These are phyloP conservation scores for Kwoniella europaea DNA, from an alignment of 768 basidiomycete genomes.

Conservation along the genomic window DNA sequence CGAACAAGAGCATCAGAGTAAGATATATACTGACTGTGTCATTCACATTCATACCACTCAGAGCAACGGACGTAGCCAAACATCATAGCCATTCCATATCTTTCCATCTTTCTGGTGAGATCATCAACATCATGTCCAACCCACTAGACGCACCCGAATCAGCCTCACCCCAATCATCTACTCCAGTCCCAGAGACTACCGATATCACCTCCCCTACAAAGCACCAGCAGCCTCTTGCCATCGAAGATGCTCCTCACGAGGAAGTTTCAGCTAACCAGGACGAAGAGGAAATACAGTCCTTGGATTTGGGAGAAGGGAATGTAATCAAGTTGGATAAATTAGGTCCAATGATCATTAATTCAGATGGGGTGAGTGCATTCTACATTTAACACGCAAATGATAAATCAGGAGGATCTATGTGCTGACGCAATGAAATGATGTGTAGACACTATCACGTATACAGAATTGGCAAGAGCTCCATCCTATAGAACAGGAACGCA, in stretches of 20 bases:
- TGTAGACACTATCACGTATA: constrained; percentile 72
- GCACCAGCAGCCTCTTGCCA: constrained; percentile 19
- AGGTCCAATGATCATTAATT: constrained; percentile 73
- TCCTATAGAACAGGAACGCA: constrained; percentile 66
- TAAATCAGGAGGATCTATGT: neutral
- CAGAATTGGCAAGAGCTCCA: constrained; percentile 70
- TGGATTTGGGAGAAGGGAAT: constrained; percentile 51
- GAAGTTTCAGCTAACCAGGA: neutral
- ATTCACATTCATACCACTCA: neutral
- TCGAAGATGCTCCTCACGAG: constrained; percentile 20
- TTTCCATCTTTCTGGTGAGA: neutral
- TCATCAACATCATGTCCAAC: constrained; percentile 15
- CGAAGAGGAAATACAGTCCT: constrained; percentile 28
- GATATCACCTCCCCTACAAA: neutral
- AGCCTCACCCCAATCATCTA: constrained; percentile 8
- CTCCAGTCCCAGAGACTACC: constrained; percentile 13
- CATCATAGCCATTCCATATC: neutral
- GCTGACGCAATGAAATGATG: neutral
- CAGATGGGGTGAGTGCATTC: constrained; percentile 64
- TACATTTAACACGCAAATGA: neutral
- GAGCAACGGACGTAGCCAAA: neutral
- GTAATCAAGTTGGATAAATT: constrained; percentile 66
- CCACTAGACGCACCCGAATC: constrained; percentile 29
- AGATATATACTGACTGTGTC: neutral
- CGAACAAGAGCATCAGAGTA: neutral